A percentile compares a stretch with the other conserved stretches of the same genome.
phyloP scores from a whole-genome alignment of 805 yeast genomes.

The Millerozyma acaciae region DNA sequence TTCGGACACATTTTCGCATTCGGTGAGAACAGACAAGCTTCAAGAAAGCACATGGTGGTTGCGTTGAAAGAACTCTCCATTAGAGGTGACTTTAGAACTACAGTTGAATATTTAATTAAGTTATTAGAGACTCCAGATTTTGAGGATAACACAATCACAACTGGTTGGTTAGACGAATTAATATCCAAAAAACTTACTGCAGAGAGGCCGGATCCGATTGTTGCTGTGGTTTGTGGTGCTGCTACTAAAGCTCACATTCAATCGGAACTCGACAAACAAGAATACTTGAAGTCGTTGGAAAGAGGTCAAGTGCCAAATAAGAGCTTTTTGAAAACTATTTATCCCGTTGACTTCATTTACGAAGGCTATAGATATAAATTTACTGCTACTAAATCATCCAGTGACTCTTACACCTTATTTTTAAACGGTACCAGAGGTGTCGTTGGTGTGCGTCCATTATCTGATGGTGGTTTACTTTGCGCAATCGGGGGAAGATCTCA shows the following conservation, averaged over 20 bases:
- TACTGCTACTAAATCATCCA: conserved; percentile 90
- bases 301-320: conserved; percentile 94
- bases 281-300: conserved; percentile 74
- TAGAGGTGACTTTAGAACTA: conserved; percentile 97
- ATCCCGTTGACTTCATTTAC: conserved; percentile 91
- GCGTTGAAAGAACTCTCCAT: conserved; percentile 94
- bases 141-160: conserved; percentile 93
- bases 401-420: conserved; percentile 80
- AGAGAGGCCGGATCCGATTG: conserved; percentile 87
- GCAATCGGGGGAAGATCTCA: conserved; percentile 91
- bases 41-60: conserved; percentile 98
- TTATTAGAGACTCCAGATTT: conserved; percentile 94
- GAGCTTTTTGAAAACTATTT: conserved; percentile 76
- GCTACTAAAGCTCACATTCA: conserved; percentile 89
- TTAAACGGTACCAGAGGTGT: conserved; percentile 89
- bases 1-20: conserved; percentile 99
- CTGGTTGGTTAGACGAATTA: conserved; percentile 98
- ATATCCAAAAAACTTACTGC: conserved; percentile 92
- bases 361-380: conserved; percentile 91
- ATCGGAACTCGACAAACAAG: conserved; percentile 63
- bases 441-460: conserved; percentile 80
- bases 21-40: conserved; percentile 97
- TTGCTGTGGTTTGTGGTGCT: conserved; percentile 97
- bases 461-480: conserved; percentile 91
- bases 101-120: conserved; percentile 94